Conservation (phyloP, 225 moss, liverwort and hornwort species). For the Physcomitrellopsis africana region DNA sequence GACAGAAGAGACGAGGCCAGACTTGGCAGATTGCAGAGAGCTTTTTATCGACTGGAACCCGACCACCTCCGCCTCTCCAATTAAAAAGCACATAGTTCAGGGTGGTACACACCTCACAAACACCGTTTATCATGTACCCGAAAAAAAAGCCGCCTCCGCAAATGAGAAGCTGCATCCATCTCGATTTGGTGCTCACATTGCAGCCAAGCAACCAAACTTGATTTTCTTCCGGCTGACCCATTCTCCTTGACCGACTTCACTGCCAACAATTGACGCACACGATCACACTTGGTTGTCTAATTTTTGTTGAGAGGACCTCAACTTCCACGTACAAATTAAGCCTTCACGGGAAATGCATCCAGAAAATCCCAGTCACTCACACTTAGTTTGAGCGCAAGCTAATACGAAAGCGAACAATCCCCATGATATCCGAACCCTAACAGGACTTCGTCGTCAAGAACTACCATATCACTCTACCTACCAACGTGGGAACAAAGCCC, state of each 20-base stretch:
- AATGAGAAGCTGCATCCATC: constrained; percentile 81
- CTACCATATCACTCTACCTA: not conserved
- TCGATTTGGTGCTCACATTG: constrained; percentile 69
- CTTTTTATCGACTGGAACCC: no score
- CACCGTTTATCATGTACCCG: constrained; percentile 87
- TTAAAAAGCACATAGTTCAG: not conserved
- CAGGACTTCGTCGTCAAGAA: not conserved
- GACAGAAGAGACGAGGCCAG: not conserved
- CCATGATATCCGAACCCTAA: constrained; percentile 31
- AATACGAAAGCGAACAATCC: not conserved
- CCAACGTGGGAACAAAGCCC: not conserved
- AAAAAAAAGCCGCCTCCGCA: constrained; percentile 84
- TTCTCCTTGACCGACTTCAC: constrained; percentile 15
- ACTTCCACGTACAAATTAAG: not conserved
- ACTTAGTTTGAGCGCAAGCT: not conserved
- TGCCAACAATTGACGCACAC: not conserved
- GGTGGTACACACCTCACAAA: constrained; percentile 65
- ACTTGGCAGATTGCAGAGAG: no score
- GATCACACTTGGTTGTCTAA: not conserved
- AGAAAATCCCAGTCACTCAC: not conserved
- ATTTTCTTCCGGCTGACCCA: constrained; percentile 58
- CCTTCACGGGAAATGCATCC: not conserved
- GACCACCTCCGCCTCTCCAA: no score
- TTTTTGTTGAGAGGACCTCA: not conserved
- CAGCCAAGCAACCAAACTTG: constrained; percentile 65